Percentiles rank a stretch among this genome's conserved stretches.
These are phyloP conservation scores for Scheffersomyces coipomensis DNA, from an alignment of 805 yeast genomes.

Conservation along the genomic window DNA sequence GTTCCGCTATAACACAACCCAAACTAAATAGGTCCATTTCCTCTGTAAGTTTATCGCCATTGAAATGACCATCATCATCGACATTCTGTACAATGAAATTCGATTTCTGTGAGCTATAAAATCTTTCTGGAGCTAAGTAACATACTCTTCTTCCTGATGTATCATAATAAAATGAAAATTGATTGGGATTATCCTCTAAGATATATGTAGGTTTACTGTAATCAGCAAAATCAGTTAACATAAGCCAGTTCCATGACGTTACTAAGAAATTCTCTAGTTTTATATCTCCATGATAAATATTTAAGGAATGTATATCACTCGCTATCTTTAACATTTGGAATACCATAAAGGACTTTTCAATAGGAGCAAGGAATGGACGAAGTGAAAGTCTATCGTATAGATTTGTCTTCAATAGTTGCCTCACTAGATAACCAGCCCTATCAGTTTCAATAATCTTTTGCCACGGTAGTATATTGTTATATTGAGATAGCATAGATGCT, in stretches of 20 bases:
- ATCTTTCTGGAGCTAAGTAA: conserved; percentile 93
- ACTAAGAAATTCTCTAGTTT: conserved; percentile 87
- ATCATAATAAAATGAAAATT: conserved; percentile 88
- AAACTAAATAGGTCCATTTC: conserved; percentile 81
- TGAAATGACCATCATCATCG: conserved; percentile 23
- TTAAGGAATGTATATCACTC: conserved; percentile 57
- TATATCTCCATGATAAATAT: conserved; percentile 83
- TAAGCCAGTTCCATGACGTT: conserved; percentile 86
- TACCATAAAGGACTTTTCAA: conserved; percentile 81
- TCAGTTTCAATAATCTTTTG: conserved; percentile 78
- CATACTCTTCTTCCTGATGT: conserved; percentile 84
- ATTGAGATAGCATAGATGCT: conserved; percentile 38
- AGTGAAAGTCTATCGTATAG: conserved; percentile 85
- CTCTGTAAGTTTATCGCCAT: conserved; percentile 37
- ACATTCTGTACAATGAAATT: conserved; percentile 14
- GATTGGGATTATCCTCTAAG: conserved; percentile 93
- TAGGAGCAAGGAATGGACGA: conserved; percentile 78
- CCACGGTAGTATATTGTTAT: conserved; percentile 70
- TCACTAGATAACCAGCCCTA: conserved; percentile 84
- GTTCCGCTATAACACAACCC: conserved; percentile 89
- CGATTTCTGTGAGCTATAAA: conserved; percentile 37
- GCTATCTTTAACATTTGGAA: conserved; percentile 74
- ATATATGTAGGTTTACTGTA: conserved; percentile 74
- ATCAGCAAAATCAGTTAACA: conserved; percentile 78
- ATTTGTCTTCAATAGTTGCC: conserved; percentile 78